Evolutionary conservation across 2,329 filamentous ascomycete species (phyloP).

Genomic region (Aureobasidium sp.): DNA sequence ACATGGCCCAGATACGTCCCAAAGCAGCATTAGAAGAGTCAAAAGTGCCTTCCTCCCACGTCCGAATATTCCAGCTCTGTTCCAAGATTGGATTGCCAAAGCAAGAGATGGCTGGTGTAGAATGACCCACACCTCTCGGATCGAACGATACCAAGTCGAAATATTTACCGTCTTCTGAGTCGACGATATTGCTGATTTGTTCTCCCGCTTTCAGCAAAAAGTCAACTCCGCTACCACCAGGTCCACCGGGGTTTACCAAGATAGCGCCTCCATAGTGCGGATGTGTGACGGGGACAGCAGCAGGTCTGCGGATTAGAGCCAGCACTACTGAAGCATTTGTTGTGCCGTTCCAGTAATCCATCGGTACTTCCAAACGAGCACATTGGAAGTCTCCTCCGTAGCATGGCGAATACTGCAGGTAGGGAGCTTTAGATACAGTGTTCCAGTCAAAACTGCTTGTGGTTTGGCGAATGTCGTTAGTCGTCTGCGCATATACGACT

Average conservation of each 20-base stretch:
- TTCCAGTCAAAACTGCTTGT: too few relatives aligned
- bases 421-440: too few relatives aligned
- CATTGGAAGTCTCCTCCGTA: too few relatives aligned
- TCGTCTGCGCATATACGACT: too few relatives aligned
- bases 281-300: slow-evolving; percentile 33
- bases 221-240: slow-evolving; percentile 36
- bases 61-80: slow-evolving; percentile 25
- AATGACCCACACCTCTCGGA: slow-evolving; percentile 33
- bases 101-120: slow-evolving; percentile 27
- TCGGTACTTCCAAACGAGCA: slow-evolving; percentile 27
- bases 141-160: slow-evolving; percentile 36
- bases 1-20: slow-evolving; percentile 33
- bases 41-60: too few relatives aligned
- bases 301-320: slow-evolving; percentile 33
- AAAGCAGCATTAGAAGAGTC: slow-evolving; percentile 23
- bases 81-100: slow-evolving; percentile 24
- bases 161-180: slow-evolving; percentile 20
- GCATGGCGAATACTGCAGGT: too few relatives aligned
- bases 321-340: slow-evolving; percentile 36
- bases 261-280: slow-evolving; percentile 39
- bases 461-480: too few relatives aligned
- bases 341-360: slow-evolving; percentile 33
- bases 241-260: slow-evolving; percentile 38
- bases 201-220: slow-evolving; percentile 28
- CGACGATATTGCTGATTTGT: slow-evolving; percentile 31